Conservation (phyloP, 257 asterid species). For the Craterostigma plantagineum region DNA sequence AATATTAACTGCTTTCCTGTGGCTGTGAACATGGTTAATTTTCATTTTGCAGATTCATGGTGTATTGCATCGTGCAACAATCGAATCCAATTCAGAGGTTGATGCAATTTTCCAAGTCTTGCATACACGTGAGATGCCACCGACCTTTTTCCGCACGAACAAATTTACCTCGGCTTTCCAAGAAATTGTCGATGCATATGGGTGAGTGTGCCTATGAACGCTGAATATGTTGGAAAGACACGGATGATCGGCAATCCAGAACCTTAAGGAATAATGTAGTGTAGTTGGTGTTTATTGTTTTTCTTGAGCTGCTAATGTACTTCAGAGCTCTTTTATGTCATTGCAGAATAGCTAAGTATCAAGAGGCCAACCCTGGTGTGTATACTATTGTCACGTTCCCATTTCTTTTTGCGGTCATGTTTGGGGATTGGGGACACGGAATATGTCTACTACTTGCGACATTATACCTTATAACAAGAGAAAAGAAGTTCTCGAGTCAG, state of each 20-base stretch:
- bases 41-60: constrained; percentile 53
- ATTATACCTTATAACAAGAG: constrained; percentile 43
- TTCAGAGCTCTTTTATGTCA: constrained; percentile 11
- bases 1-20: too few species aligned
- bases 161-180: constrained; percentile 79
- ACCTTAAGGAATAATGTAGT: too few species aligned
- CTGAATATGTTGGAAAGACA: not conserved
- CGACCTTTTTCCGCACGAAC: constrained; percentile 82
- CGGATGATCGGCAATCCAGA: too few species aligned
- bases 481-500: constrained; percentile 72
- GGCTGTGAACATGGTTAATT: not conserved
- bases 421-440: constrained; percentile 99
- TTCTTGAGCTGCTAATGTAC: not conserved
- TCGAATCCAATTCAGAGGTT: constrained; percentile 80
- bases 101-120: constrained; percentile 81
- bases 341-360: constrained; percentile 94
- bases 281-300: too few species aligned
- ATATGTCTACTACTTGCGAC: constrained; percentile 84
- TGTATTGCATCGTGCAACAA: constrained; percentile 59
- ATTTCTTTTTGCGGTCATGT: constrained; percentile 97
- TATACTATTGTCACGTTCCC: constrained; percentile 96
- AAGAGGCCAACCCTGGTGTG: constrained; percentile 98
- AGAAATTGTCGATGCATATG: constrained; percentile 94
- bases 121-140: constrained; percentile 87
- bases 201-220: constrained; percentile 38